Evolutionary conservation across 1,139 yeast species (phyloP), one percentile per base, ranked within the genome.

Genomic region (Pneumocystis carinii): DNA sequence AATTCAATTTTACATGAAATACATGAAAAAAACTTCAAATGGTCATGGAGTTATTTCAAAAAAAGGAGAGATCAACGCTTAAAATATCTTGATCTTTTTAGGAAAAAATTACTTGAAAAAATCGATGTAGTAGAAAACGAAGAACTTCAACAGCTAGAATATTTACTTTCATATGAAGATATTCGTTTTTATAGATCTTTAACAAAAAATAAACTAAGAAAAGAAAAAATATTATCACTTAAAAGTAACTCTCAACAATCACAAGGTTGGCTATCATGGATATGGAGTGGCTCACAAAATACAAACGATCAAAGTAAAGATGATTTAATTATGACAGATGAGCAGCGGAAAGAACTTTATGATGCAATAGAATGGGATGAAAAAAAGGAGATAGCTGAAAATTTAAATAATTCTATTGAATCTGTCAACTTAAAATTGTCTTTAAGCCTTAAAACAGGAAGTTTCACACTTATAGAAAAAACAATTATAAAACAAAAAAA

Each of bases 351-450:
- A 71, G 98, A 94, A 64, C 78, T 92, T 17, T 90, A 89, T 71
- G 96, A 89, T 66, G 95, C 97, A 0, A 92, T 94, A 67, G 99
- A 90, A 66, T 90, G 86, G 75, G 88, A 90, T 69, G 96, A 90
- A 66, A 65, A 66, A 39, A 79, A 81, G 0, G 70, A 82, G 0
- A 68, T 78, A 0, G 81, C 81, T 17, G 75, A 84, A 0, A 76
- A 85, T 14, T 64, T 66, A 29, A 86, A 86, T 67, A 71, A 87
- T 1, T 96, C 97, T 0, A 80, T 83, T 62, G 94, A 90, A 66
- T 78, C 90, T 56, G 82, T 86, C 2, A 82, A 81, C 32, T 70
- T 87, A 66, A 87, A 86, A 67, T 72, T 90, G 2, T 79, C 82
- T 38, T 84, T 95, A 29, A 77, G 85, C 10, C 80, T 92, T 68